Base-by-base conservation (phyloP, 2,329 filamentous ascomycete genomes). In the Didymella keratinophila region DNA sequence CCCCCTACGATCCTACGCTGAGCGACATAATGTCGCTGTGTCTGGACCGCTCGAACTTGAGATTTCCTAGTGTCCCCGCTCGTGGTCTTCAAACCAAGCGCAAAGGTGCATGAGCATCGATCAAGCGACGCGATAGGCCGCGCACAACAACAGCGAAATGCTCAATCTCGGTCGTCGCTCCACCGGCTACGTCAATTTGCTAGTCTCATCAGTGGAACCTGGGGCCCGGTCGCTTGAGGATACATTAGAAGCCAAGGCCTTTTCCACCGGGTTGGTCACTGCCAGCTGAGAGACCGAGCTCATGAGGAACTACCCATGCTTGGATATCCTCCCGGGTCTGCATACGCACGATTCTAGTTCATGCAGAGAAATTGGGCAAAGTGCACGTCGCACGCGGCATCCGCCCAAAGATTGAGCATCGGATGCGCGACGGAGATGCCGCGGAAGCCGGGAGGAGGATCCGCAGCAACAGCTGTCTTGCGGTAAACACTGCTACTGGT, bases 401-500 rank as follows among this genome's bases (percentile, higher is more conserved):
- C 20, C 10, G 11, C 23, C 41, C 41, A 25, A 14, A n/a, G 3
- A 27, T n/a, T n/a, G 21, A 43, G 21, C 14, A 27, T 27, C 21
- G 41, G 41, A 43, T 43, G 41, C 23, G 41, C 21, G 14, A 21
- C 4, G 16, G 21, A 25, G 11, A 11, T 43, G 23, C 41, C 41
- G 41, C 23, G 6, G 21, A 23, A 42, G 16, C 23, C 23, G 14
- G 41, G 23, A 27, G 23, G 23, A 43, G 27, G 14, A 10, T 27
- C 21, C 11, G 50, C 23, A 30, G 42, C 32, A 9, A 32, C 27
- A 11, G 25, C 9, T n/a, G 20, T 16, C 3, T 39, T 21, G 25
- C 14, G 14, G 25, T 18, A 32, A 23, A 14, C 25, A 34, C 5
- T 51, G 14, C 21, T 46, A 58, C 45, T 58, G 56, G 56, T 58